Base-by-base conservation (phyloP, 2,329 filamentous ascomycete species). In the Sporothrix dimorphospora region DNA sequence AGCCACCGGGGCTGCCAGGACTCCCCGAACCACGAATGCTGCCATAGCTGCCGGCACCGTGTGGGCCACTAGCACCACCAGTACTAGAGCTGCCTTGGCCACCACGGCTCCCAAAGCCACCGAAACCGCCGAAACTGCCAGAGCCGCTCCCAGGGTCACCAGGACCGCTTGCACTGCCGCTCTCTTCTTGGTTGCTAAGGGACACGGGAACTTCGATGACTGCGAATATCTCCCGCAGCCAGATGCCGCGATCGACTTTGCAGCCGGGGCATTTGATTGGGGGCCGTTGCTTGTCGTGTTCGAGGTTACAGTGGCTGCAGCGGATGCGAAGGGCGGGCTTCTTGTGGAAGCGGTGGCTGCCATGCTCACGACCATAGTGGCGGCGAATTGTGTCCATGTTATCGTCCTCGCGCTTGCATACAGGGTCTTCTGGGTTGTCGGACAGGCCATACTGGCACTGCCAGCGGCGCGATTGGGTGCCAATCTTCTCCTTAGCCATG, bases 341-440 rank as follows among this genome's bases (percentile, higher is more conserved):
- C 47, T 40, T 49, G 73, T 73, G 55, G 69, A 74, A 75, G 11
- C 73, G 72, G 57, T 72, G 75, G 14, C 70, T 66, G 66, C 75
- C 75, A 21, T 76, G 75, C 61, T 76, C 75, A n/a, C 75, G 74
- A 3, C 75, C 74, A 38, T 76, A 75, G 70, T 76, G 75, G 8
- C 75, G 74, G 19, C 75, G 75, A 59, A 76, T 74, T 14, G 75
- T 74, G 14, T 74, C 74, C 69, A 76, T 67, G 63, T 68, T 72
- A 34, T 75, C 72, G 34, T 74, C 74, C 51, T 75, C 75, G 40
- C 75, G 74, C n/a, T 55, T 71, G 57, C 75, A 76, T 7, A 74
- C 67, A 5, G 53, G 69, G 19, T 53, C 42, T 7, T 49, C 66
- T 0, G 73, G 70, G 47, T n/a, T 24, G 34, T 66, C 71, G 7